Evolutionary conservation across 805 yeast species (phyloP).

Genomic region (Candida hungchunana): DNA sequence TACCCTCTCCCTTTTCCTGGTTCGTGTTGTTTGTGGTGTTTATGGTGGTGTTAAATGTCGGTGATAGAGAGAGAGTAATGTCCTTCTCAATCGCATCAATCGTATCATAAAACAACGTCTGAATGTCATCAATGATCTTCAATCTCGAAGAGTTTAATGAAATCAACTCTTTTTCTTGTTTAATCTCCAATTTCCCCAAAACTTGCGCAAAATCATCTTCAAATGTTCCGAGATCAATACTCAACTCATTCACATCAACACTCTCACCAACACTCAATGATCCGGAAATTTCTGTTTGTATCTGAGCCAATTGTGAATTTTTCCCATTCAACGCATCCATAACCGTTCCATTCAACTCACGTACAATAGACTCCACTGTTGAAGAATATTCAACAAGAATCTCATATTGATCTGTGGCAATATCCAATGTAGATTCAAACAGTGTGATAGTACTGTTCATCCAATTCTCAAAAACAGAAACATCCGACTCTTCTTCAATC

Average conservation of each 20-base stretch:
- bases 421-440: constrained; percentile 1
- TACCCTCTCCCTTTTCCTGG: neutral
- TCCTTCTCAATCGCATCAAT: constrained; percentile 1
- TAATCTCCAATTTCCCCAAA: neutral
- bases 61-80: neutral
- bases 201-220: neutral
- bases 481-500: neutral
- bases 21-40: neutral
- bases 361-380: neutral
- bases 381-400: neutral
- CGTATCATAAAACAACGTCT: constrained; percentile 1
- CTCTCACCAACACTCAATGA: constrained; percentile 7
- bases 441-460: constrained; percentile 1
- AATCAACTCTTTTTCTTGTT: neutral
- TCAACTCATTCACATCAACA: constrained; percentile 4
- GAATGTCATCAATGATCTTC: neutral
- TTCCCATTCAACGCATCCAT: constrained; percentile 1
- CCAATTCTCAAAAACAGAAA: constrained; percentile 1
- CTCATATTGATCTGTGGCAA: neutral
- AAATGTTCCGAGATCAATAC: neutral
- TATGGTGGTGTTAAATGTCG: neutral
- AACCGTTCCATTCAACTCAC: constrained; percentile 4
- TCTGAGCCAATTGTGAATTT: neutral
- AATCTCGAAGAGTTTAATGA: neutral
- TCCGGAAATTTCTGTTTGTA: constrained; percentile 3